Base-by-base conservation (phyloP, 306 rosid species). In the Prunus armeniaca region DNA sequence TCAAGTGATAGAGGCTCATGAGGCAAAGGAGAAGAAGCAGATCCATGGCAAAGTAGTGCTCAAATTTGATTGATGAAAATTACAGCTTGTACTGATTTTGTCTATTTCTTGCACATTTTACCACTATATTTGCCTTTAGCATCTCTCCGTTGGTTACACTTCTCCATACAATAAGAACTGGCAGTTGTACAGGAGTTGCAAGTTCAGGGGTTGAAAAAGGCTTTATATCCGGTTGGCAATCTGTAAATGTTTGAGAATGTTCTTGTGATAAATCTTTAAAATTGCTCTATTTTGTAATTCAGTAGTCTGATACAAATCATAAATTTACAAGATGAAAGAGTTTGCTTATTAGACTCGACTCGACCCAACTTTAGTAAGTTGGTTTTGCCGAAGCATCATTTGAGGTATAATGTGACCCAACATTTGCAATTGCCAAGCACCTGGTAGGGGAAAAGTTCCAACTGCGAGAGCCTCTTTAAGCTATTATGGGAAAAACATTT, bases 41-140 rank as follows among this genome's bases (percentile, higher is more conserved):
- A 47, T 92, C 80, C 90, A 87, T 2, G 97, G 98, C 65, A 95
- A 95, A 87, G 84, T 95, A 75, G 98, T 95, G 80, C 88, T 95
- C 56, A 90, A 92, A 86, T 25, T 95, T 70, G 89, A 91, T 78
- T 90, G 89, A 88, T 69, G 51, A 71, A 56, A 43, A 38, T 54
- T 76, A 80, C 65, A 61, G 38, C 66, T 65, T 65, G 70, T 20
- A 60, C 28, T 13, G 19, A 8, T 57, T 71, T 54, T 78, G 65
- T 71, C 51, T 56, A 49, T 52, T 61, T 62, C 22, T 12, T 55
- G 3, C 11, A 65, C 32, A 49, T 24, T 22, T 30, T 7, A 22
- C 46, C 28, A 11, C 17, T 3, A 20, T 8, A 30, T 65, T 72
- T 41, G 55, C 12, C 20, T 1, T 62, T 28, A 25, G 60, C 41